Base-by-base conservation (phyloP, 1,139 yeast species). In the Blastobotrys arbuscula region DNA sequence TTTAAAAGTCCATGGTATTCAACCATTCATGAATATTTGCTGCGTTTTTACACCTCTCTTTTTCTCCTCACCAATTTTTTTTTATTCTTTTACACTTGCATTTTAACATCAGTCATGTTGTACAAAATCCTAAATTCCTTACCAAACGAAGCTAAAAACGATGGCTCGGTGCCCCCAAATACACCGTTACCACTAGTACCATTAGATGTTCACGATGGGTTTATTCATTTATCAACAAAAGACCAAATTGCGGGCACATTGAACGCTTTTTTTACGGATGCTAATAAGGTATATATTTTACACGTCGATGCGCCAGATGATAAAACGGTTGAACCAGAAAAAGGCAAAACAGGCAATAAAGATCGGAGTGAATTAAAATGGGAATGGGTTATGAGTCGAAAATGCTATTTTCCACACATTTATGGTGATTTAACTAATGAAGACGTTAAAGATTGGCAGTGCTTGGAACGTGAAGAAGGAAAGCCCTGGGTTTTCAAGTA, bases 201-300 rank as follows among this genome's bases (percentile, higher is more conserved):
- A 13, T 44, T 62, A 38, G 66, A 63, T 42, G 51, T 56, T n/a
- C 55, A 55, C 40, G 65, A 61, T 45, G 66, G 66, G 8, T 63
- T 55, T 48, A 59, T 62, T 39, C 66, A 63, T 44, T 54, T 63
- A 35, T 60, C 64, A 16, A 56, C 64, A 21, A 49, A 49, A 16
- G 55, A 53, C 8, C 65, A 61, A 49, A 50, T 61, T 15, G 55
- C 43, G 9, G 63, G 57, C 33, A 59, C 65, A 6, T 51, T 63
- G 38, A 53, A 59, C 50, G 49, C 52, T 34, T 61, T 52, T 47
- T 63, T 59, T 37, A 48, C 41, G 15, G 50, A 53, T 3, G 38
- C 44, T 2, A 39, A 30, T n/a, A 50, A 55, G 38, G 64, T 62
- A n/a, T 50, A 50, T 15, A 44, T 63, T 41, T 56, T 61, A 36